phyloP scores from a whole-genome alignment of 2,329 filamentous ascomycete genomes.

The Clonostachys rhizophaga region DNA sequence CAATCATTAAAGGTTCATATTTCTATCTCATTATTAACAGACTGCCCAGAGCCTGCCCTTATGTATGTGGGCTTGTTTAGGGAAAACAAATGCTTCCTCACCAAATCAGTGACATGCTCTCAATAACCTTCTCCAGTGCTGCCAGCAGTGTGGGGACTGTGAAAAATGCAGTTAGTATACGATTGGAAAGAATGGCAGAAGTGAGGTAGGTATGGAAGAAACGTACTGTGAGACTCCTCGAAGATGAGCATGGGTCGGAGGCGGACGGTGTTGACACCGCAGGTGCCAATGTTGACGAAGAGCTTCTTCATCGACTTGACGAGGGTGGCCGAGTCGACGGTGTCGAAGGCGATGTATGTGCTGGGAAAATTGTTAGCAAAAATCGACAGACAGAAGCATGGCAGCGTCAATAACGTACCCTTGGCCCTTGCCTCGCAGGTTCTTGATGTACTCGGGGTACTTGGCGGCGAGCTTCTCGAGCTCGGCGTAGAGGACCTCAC shows the following conservation, averaged over 20 bases:
- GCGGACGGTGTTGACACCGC: constrained; percentile 63
- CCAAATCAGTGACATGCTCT: constrained; percentile 10
- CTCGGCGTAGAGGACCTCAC: constrained; percentile 63
- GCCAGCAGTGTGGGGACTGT: constrained; percentile 15
- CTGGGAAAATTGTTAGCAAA: constrained; percentile 59
- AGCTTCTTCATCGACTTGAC: constrained; percentile 65
- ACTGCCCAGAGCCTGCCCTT: too few relatives aligned
- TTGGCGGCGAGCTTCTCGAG: constrained; percentile 57
- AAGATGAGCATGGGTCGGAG: constrained; percentile 80
- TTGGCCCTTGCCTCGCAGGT: constrained; percentile 72
- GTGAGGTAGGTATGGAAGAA: constrained; percentile 20
- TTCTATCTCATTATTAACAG: too few relatives aligned
- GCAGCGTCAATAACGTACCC: constrained; percentile 42
- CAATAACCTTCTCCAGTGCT: constrained; percentile 19
- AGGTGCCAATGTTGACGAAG: constrained; percentile 74
- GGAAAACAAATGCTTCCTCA: too few relatives aligned
- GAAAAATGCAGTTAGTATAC: background rate
- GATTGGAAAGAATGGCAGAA: background rate
- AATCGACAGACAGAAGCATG: too few relatives aligned
- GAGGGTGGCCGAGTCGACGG: constrained; percentile 63
- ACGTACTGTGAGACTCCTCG: constrained; percentile 58
- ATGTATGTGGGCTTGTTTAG: too few relatives aligned
- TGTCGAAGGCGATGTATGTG: constrained; percentile 80
- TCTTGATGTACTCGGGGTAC: constrained; percentile 68
- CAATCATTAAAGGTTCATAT: too few relatives aligned